Evolutionary conservation across 495 filamentous ascomycete genomes (phyloP), one percentile per base, ranked within the genome.

Genomic region (Podospora sp.): DNA sequence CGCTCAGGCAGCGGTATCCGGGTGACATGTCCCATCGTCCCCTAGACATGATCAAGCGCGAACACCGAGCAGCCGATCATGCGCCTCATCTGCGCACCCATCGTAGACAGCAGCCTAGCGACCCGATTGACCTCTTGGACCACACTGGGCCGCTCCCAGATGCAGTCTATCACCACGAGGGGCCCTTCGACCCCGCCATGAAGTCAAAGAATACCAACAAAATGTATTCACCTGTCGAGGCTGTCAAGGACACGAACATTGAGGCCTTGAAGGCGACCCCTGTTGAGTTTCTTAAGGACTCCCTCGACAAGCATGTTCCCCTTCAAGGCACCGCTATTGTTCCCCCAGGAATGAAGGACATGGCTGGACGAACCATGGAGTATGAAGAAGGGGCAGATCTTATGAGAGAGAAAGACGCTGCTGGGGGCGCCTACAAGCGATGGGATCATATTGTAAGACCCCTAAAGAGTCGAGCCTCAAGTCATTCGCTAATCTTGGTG

Each of bases 331-430:
- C 87, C 0, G 93, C 95, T 0, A 80, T 81, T 22, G 84, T 92
- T 25, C 90, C 95, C 0, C 90, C 92, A 0, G 93, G 94, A 3
- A 76, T 82, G 65, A 79, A 73, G 0, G 92, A 93, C 65, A 71
- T 81, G 6, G 83, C 85, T 26, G 94, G 94, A 0, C 83, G 87
- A 35, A 79, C 83, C 0, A 91, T 96, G 78, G 65, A 88, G 0
- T 99, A 99, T 71, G 81, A 93, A 70, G 95, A 99, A 73, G 95
- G 94, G 2, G 82, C 88, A 0, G 91, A 97, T 66, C 80, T 97
- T 79, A 92, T 91, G 89, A 83, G 88, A 20, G 93, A 96, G 65
- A 65, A 69, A 0, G 83, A 85, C 60, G 86, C 85, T 1, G 74
- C 75, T 0, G 89, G 88, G 20, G 88, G 86, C 1, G 73, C 84